Evolutionary conservation across 2,329 filamentous ascomycete species (phyloP).

Genomic region (Fusarium torulosum): DNA sequence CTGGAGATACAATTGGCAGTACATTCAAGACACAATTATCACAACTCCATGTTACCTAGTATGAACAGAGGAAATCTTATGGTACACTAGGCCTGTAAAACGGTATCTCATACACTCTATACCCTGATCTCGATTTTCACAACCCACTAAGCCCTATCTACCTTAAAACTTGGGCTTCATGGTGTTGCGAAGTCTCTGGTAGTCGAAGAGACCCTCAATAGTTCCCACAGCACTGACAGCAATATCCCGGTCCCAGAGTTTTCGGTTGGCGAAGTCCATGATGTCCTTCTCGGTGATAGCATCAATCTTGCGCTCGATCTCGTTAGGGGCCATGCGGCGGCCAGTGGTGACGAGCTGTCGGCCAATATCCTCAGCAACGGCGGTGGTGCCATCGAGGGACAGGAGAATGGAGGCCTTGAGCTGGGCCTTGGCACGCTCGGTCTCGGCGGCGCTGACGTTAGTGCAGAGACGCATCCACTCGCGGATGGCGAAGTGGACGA

Average conservation of each 20-base stretch:
- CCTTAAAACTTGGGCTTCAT: slow-evolving; percentile 83
- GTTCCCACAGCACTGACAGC: slow-evolving; percentile 92
- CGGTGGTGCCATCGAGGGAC: slow-evolving; percentile 96
- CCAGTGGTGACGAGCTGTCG: slow-evolving; percentile 98
- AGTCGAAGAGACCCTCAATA: slow-evolving; percentile 88
- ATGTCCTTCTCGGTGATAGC: slow-evolving; percentile 94
- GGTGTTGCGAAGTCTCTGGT: slow-evolving; percentile 82
- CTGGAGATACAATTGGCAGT: slow-evolving; percentile 6
- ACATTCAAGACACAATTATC: slow-evolving; percentile 44
- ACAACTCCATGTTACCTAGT: slow-evolving; percentile 52
- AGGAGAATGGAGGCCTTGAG: slow-evolving; percentile 98
- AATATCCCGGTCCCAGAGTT: slow-evolving; percentile 97
- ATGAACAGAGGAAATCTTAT: slow-evolving; percentile 62
- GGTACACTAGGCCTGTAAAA: slow-evolving; percentile 65
- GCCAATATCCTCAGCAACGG: slow-evolving; percentile 97
- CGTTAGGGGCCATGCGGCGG: slow-evolving; percentile 87
- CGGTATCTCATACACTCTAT: slow-evolving; percentile 70
- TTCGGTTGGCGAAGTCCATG: slow-evolving; percentile 94
- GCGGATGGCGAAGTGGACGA: slow-evolving; percentile 97
- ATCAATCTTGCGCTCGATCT: slow-evolving; percentile 94
- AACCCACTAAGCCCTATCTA: slow-evolving; percentile 48
- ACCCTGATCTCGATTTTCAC: slow-evolving; percentile 57
- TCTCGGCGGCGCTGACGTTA: slow-evolving; percentile 89
- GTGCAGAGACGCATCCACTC: slow-evolving; percentile 97
- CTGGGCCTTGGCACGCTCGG: slow-evolving; percentile 98